Base-by-base conservation (phyloP, 495 filamentous ascomycete genomes). In the Aspergillus sclerotiicarbonarius region DNA sequence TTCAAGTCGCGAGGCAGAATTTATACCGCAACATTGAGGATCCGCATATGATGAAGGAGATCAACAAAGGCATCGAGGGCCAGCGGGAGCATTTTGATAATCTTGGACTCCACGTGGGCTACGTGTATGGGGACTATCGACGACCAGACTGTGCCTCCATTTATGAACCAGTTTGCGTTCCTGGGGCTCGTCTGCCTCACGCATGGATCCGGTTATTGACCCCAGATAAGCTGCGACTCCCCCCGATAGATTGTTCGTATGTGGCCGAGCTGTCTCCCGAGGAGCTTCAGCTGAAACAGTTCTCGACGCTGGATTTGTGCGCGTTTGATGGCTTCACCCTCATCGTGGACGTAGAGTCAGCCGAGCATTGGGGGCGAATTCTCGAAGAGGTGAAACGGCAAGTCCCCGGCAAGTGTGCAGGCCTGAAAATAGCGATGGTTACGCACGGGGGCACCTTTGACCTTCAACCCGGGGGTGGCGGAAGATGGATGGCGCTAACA, bases 41-140 rank as follows among this genome's bases (percentile, higher is more conserved):
- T 51, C 50, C 63, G 1, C 46, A 58, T 13, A 53, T 45, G 1
- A 65, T 59, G 50, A 10, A 49, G 15, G 58, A 66, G 32, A 65
- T 70, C 12, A 54, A 69, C 29, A 56, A 63, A 51, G 70, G 67
- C 3, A 66, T 75, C 31, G 68, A 71, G 41, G 70, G 48, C 8
- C 70, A 75, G 49, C 47, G 70, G 31, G 70, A 75, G 52, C 72
- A 75, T 50, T 73, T 75, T 37, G 68, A 75, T 54, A 73, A 72
- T 21, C 64, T 73, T 8, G 61, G 66, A 1, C 59, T 76, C 0
- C 73, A 76, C 45, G 70, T 76, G 39, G 70, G 70, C 16, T 74
- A 73, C 39, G 50, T 73, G 0, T 71, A 76, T 51, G 73, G 71
- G 0, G 61, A 67, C 67, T 2, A 31, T 60, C 0, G 71, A 62